phyloP scores from a whole-genome alignment of 768 basidiomycete species.

The Cubamyces lactineus region DNA sequence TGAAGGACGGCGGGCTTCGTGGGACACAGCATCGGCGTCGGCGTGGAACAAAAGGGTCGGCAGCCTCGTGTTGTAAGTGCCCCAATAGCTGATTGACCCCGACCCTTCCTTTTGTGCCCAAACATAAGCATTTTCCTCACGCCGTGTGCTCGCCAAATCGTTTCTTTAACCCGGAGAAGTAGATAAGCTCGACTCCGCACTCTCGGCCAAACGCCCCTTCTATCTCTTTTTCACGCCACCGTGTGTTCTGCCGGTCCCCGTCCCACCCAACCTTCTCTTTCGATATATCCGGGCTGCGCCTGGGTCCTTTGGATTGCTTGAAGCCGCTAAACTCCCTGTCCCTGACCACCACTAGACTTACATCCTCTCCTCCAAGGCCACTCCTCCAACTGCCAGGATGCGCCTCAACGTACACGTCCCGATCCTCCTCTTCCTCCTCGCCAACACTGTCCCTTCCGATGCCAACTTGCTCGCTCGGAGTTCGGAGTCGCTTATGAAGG shows the following conservation, averaged over 20 bases:
- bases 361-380: not conserved
- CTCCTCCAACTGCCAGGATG: slow-evolving; percentile 19
- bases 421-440: slow-evolving; percentile 38
- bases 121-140: slow-evolving; percentile 8
- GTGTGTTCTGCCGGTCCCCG: slow-evolving; percentile 10
- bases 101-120: slow-evolving; percentile 22
- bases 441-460: slow-evolving; percentile 34
- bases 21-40: slow-evolving; percentile 12
- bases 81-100: slow-evolving; percentile 8
- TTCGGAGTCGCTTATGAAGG: slow-evolving; percentile 44
- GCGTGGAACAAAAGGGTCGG: slow-evolving; percentile 13
- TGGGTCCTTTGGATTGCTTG: not conserved
- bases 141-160: slow-evolving; percentile 19
- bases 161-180: slow-evolving; percentile 4
- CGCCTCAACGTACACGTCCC: slow-evolving; percentile 27
- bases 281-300: slow-evolving; percentile 21
- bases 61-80: slow-evolving; percentile 19
- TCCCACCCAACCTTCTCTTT: slow-evolving; percentile 18
- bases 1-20: not conserved
- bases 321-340: slow-evolving; percentile 1
- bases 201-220: not conserved
- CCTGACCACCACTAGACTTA: slow-evolving; percentile 8
- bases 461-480: slow-evolving; percentile 30
- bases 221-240: slow-evolving; percentile 6
- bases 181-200: slow-evolving; percentile 10